Conservation (phyloP, 2,329 filamentous ascomycete genomes). For the Decorospora gaudefroyi region DNA sequence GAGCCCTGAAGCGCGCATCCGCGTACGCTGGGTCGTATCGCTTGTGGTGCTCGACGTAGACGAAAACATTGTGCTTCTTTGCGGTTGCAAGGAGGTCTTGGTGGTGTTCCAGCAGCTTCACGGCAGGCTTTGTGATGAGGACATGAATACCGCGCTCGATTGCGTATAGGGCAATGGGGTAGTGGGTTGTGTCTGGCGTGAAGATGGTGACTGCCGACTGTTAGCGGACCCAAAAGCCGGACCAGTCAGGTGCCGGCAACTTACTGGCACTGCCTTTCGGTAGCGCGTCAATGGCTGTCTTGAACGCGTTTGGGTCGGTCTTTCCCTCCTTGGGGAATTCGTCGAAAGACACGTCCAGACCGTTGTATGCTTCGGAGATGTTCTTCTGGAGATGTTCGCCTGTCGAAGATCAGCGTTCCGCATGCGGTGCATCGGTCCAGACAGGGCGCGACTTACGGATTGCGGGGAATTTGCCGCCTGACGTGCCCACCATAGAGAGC, state of each 20-base stretch:
- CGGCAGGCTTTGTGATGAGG: slow-evolving; percentile 90
- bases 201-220: slow-evolving; percentile 78
- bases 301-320: slow-evolving; percentile 81
- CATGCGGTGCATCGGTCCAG: not conserved
- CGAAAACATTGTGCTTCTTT: slow-evolving; percentile 76
- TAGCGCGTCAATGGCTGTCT: slow-evolving; percentile 82
- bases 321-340: slow-evolving; percentile 77
- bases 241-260: slow-evolving; percentile 9
- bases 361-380: slow-evolving; percentile 86
- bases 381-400: slow-evolving; percentile 84
- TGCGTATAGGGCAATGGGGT: slow-evolving; percentile 87
- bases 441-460: slow-evolving; percentile 66
- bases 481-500: slow-evolving; percentile 87
- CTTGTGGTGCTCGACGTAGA: slow-evolving; percentile 96
- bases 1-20: slow-evolving; percentile 78
- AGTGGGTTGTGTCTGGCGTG: slow-evolving; percentile 91
- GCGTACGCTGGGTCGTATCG: slow-evolving; percentile 92
- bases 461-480: slow-evolving; percentile 85
- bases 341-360: slow-evolving; percentile 81
- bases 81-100: slow-evolving; percentile 73
- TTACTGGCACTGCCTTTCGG: slow-evolving; percentile 74
- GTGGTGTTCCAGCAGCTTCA: slow-evolving; percentile 82
- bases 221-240: not conserved
- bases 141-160: slow-evolving; percentile 88
- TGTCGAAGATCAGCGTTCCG: slow-evolving; percentile 46